Evolutionary conservation across 345 rosid genomes (phyloP), one percentile per base, ranked within the genome.

Genomic region (Chamaenerion angustifolium): DNA sequence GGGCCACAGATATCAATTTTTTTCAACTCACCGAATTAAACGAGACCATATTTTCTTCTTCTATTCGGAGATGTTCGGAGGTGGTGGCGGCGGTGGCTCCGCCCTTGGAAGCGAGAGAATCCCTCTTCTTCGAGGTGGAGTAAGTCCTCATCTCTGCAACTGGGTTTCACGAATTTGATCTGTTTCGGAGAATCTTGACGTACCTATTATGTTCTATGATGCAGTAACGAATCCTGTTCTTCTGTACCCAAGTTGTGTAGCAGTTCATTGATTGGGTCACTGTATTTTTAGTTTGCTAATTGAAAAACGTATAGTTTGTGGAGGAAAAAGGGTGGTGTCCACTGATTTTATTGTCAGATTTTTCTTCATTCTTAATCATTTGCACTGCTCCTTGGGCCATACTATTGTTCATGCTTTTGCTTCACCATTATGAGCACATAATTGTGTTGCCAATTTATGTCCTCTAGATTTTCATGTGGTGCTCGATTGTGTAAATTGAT

Each of bases 61-160:
- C 37, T 31, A 31, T 31, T 31, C 37, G 5, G 37, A 7, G 37
- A 31, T 31, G 37, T 31, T 31, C 37, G 37, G 37, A 21, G 25
- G 25, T 8, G 37, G 37, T 7, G 37, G 37, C 3, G 37, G 37
- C 0, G 37, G 37, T 1, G 37, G 37, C 8, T 31, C 16, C 49
- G 66, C 48, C 18, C 8, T 42, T 14, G 61, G 62, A 37, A 53
- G 61, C 46, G 73, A 64, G 41, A 60, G 73, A 60, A 56, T 60
- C 49, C 74, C 74, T 43, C 64, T 70, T 35, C 54, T 70, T 13
- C 69, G 43, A 41, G 60, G 57, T 44, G 64, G 67, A 43, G 74
- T 70, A 61, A 44, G 74, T 43, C 43, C 13, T 42, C 13, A 13
- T 12, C 8, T 14, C 43, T 42, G 14, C 44, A 14, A 45, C 31